Percentiles rank a stretch among this genome's conserved stretches.
These are phyloP conservation scores for Pholiota molesta DNA, from an alignment of 768 basidiomycete species.

Conservation along the genomic window DNA sequence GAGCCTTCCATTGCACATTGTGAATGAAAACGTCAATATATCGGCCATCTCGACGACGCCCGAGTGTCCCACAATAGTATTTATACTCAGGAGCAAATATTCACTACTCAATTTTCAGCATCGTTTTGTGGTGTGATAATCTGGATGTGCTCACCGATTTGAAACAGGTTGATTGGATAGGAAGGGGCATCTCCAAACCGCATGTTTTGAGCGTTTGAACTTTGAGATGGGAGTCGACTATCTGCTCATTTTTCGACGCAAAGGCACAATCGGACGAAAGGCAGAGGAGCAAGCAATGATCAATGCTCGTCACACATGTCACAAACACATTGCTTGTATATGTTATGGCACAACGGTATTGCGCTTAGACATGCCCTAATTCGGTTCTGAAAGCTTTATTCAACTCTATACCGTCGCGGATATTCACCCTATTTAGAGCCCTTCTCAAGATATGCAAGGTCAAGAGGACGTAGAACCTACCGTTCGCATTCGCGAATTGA, in stretches of 20 bases:
- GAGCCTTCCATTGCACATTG: background rate
- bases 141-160: background rate
- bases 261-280: background rate
- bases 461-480: constrained; percentile 61
- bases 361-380: background rate
- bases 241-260: background rate
- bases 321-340: background rate
- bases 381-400: background rate
- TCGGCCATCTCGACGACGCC: background rate
- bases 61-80: background rate
- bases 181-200: background rate
- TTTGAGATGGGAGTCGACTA: background rate
- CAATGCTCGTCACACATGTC: background rate
- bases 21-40: background rate
- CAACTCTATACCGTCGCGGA: background rate
- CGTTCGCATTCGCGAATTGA: constrained; percentile 83
- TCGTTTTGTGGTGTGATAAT: background rate
- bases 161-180: background rate
- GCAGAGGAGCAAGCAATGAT: background rate
- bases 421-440: background rate
- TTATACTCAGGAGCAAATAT: background rate
- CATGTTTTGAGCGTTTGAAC: background rate
- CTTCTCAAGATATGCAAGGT: constrained; percentile 34
- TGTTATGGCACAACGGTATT: background rate
- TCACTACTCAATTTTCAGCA: background rate